Percentiles rank a stretch among this genome's conserved stretches.
Evolutionary conservation across 768 basidiomycete species (phyloP).

Genomic region (Lactarius tabidus): DNA sequence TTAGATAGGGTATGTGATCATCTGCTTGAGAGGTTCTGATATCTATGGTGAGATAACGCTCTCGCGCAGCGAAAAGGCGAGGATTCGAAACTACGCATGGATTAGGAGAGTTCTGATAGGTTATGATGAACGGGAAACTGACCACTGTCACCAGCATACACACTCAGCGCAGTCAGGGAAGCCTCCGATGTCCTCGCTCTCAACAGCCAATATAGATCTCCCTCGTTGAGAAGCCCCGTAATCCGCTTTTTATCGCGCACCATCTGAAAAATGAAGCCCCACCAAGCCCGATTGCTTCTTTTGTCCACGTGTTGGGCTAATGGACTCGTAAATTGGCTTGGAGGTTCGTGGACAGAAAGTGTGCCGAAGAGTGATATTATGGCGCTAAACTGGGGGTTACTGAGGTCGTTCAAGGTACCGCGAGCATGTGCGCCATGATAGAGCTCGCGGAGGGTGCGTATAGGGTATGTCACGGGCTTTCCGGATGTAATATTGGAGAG

Average conservation of each 20-base stretch:
- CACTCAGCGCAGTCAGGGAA: not conserved
- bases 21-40: constrained; percentile 3
- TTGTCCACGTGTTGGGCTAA: constrained; percentile 32
- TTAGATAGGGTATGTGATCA: constrained; percentile 10
- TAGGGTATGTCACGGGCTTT: constrained; percentile 9
- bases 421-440: constrained; percentile 15
- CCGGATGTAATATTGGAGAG: constrained; percentile 7
- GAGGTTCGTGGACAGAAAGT: constrained; percentile 13
- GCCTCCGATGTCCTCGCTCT: constrained; percentile 31
- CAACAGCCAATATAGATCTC: constrained; percentile 66
- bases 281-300: constrained; percentile 36
- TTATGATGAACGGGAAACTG: not conserved
- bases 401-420: constrained; percentile 14
- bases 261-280: constrained; percentile 47
- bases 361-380: constrained; percentile 24
- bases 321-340: constrained; percentile 6
- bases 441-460: constrained; percentile 13
- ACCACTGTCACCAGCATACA: constrained; percentile 20
- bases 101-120: not conserved
- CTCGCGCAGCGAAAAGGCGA: constrained; percentile 7
- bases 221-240: constrained; percentile 33
- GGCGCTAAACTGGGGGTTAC: constrained; percentile 19
- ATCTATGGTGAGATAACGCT: constrained; percentile 23
- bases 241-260: constrained; percentile 41
- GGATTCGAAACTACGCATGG: not conserved